Conservation (phyloP, 805 yeast genomes). For the Starmerella bombicola region DNA sequence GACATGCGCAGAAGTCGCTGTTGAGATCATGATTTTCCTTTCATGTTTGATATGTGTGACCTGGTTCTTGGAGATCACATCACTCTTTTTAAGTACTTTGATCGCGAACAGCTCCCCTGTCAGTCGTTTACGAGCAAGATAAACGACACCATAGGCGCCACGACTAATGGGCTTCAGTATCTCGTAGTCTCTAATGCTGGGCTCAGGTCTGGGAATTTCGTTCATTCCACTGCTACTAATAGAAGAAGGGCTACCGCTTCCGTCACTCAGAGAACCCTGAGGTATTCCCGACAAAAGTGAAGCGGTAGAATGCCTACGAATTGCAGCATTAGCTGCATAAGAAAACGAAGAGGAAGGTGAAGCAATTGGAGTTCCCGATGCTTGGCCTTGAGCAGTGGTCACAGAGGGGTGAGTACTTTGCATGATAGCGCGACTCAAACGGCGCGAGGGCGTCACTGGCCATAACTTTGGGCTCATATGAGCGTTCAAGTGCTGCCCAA, state of each 20-base stretch:
- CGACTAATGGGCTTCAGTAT: conserved; percentile 85
- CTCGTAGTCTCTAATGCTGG: conserved; percentile 78
- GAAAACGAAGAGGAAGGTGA: background rate
- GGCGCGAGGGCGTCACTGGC: conserved; percentile 15
- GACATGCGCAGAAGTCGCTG: conserved; percentile 80
- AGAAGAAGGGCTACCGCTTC: background rate
- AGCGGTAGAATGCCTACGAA: conserved; percentile 10
- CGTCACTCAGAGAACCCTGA: conserved; percentile 1
- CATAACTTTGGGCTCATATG: conserved; percentile 15
- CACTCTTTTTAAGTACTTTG: conserved; percentile 79
- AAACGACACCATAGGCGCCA: conserved; percentile 97
- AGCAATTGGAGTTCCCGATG: background rate
- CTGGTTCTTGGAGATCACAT: conserved; percentile 95
- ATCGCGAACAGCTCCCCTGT: conserved; percentile 96
- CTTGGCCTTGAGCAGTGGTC: background rate
- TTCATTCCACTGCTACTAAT: background rate
- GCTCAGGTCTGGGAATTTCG: conserved; percentile 28
- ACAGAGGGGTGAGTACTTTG: background rate
- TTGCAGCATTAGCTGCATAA: background rate
- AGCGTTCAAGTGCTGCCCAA: conserved; percentile 8
- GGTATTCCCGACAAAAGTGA: conserved; percentile 9
- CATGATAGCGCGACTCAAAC: conserved; percentile 7
- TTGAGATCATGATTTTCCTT: conserved; percentile 91
- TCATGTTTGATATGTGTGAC: conserved; percentile 89
- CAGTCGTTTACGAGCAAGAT: conserved; percentile 62